These are phyloP conservation scores for Candida oleophila DNA, from an alignment of 805 yeast genomes.

Conservation along the genomic window DNA sequence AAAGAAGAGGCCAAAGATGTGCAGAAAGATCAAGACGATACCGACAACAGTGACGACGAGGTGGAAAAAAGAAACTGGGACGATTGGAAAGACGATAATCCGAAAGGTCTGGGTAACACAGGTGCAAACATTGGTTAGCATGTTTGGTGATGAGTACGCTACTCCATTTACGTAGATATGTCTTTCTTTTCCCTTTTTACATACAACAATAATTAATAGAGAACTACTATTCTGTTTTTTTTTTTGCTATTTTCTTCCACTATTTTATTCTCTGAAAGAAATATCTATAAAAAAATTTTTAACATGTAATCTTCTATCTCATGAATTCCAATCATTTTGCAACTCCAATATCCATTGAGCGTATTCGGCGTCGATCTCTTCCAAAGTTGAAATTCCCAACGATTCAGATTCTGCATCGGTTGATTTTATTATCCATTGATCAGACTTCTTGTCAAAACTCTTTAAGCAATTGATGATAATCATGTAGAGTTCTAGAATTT, in stretches of 20 bases:
- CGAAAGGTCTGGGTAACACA: slow-evolving; percentile 89
- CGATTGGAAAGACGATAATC: slow-evolving; percentile 82
- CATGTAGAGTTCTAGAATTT: slow-evolving; percentile 41
- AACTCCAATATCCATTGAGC: slow-evolving; percentile 33
- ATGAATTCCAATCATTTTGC: slow-evolving; percentile 18
- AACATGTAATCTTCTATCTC: slow-evolving; percentile 2
- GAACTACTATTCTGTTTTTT: too few species aligned
- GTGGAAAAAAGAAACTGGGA: slow-evolving; percentile 87
- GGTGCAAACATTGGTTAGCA: slow-evolving; percentile 40
- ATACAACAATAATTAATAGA: too few species aligned
- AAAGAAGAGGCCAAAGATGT: slow-evolving; percentile 41
- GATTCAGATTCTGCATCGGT: slow-evolving; percentile 8
- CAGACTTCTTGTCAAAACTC: slow-evolving; percentile 32
- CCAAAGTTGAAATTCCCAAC: slow-evolving; percentile 23
- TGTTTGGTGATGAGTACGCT: too few species aligned
- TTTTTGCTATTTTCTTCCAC: slow-evolving; percentile 2
- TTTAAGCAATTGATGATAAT: slow-evolving; percentile 39
- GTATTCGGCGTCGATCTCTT: slow-evolving; percentile 33
- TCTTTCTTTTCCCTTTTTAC: too few species aligned
- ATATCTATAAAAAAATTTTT: not conserved
- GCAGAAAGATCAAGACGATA: slow-evolving; percentile 38
- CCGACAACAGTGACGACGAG: slow-evolving; percentile 59
- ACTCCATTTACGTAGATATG: too few species aligned
- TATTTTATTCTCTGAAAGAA: not conserved
- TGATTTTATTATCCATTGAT: slow-evolving; percentile 34